Evolutionary conservation across 371 early-diverging fungal species (phyloP).

Genomic region (Mucor piriformis): DNA sequence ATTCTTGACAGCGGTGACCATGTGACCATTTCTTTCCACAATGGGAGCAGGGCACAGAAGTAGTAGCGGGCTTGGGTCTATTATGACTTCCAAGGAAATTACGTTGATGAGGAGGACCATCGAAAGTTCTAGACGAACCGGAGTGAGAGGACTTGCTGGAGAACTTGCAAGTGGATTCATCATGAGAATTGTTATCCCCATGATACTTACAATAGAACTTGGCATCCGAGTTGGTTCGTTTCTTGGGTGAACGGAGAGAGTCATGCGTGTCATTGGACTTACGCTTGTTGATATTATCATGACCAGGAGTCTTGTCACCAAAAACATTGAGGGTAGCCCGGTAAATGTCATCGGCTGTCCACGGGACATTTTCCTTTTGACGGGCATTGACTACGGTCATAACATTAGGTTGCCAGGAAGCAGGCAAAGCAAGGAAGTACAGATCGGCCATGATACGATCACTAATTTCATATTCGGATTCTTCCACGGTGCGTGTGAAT

Average conservation of each 20-base stretch:
- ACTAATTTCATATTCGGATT: neutral
- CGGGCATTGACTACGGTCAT: neutral
- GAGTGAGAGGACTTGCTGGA: neutral
- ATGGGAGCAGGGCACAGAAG: neutral
- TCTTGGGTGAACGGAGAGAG: neutral
- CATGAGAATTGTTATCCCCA: neutral
- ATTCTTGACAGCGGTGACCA: neutral
- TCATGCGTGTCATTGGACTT: neutral
- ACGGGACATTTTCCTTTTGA: neutral
- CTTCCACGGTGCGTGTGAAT: neutral
- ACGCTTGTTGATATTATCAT: neutral
- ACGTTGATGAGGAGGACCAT: neutral
- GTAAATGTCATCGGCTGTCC: neutral
- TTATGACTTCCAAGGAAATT: neutral
- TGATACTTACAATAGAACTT: neutral
- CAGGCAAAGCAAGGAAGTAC: neutral
- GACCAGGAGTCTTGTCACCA: neutral
- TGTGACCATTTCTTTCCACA: neutral
- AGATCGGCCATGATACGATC: neutral
- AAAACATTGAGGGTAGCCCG: neutral
- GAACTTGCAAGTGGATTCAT: neutral
- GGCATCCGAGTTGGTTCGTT: neutral
- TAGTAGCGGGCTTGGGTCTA: neutral
- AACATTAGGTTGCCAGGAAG: neutral
- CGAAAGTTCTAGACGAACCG: neutral